Evolutionary conservation across 176 grass and related monocot genomes (phyloP).

Genomic region (Eleusine indica): DNA sequence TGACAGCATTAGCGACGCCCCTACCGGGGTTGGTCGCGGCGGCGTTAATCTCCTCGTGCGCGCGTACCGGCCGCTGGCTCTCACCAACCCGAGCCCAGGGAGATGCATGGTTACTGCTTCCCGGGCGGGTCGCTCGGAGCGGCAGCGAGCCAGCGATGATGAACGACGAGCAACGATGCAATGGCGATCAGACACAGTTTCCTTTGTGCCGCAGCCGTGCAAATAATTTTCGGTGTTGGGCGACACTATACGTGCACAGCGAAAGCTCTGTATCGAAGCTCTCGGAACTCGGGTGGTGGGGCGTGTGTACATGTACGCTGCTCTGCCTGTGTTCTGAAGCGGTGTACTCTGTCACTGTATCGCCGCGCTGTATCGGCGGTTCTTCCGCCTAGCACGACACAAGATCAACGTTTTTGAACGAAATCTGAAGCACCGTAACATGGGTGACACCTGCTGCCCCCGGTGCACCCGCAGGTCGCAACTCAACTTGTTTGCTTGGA

Average conservation of each 20-base stretch:
- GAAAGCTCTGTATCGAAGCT: neutral
- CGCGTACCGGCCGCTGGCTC: neutral
- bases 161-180: too few relatives aligned
- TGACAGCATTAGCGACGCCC: slow-evolving; percentile 44
- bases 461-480: neutral
- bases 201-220: too few relatives aligned
- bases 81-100: too few relatives aligned
- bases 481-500: neutral
- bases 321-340: too few relatives aligned
- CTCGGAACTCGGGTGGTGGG: neutral
- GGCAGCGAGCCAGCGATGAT: too few relatives aligned
- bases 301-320: too few relatives aligned
- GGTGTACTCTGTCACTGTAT: neutral
- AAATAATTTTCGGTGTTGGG: neutral
- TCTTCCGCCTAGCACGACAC: too few relatives aligned
- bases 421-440: too few relatives aligned
- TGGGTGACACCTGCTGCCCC: neutral
- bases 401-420: too few relatives aligned
- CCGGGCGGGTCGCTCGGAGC: too few relatives aligned
- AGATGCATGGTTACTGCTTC: too few relatives aligned
- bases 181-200: too few relatives aligned
- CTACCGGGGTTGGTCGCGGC: slow-evolving; percentile 22
- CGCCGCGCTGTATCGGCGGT: neutral
- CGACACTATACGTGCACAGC: neutral
- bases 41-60: neutral